Base-by-base conservation (phyloP, 2,329 filamentous ascomycete species). In the Fusarium oligoseptatum region DNA sequence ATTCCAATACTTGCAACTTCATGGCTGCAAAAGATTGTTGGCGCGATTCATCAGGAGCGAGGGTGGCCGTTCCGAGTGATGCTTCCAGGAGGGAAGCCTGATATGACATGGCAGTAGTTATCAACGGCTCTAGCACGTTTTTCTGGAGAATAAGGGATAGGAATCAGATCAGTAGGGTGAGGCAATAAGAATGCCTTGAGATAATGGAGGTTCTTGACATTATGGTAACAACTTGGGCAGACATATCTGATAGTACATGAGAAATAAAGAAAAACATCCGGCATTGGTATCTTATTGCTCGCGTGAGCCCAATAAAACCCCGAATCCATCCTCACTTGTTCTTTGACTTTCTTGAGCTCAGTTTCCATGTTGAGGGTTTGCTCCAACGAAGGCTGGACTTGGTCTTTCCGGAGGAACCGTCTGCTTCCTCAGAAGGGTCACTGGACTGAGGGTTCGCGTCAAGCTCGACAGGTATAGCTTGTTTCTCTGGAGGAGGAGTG, bases 1-100 rank as follows among this genome's bases (percentile, higher is more conserved):
- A 72, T 83, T 4, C 80, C 81, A 0, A 66, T 78, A 0, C 63
- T 82, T 14, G 77, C 79, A 1, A 83, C 80, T 1, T 60, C 60
- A 0, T 83, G 81, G 81, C 29, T 83, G 11, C 70, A 67, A 1
- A 76, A 72, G 60, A 73, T 82, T 41, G 79, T 76, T 11, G 65
- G 57, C 1, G 74, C 74, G 9, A 77, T 81, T 3, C 74, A 81
- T 43, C 60, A 70, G 27, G 29, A 55, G 0, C 74, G 79, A 24
- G 78, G 78, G 0, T 82, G 81, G 81, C 73, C 77, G 1, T 74
- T 82, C n/a, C 72, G 79, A 0, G 80, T 82, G 37, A 82, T 81
- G 77, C 65, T 81, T n/a, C 81, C 81, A 0, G 77, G 77, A 0
- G 80, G 79, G 1, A 79, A 72, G 12, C 78, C 77, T 7, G 78